Evolutionary conservation across 1,139 yeast genomes (phyloP).

Genomic region (Lodderomyces metapsilosis): DNA sequence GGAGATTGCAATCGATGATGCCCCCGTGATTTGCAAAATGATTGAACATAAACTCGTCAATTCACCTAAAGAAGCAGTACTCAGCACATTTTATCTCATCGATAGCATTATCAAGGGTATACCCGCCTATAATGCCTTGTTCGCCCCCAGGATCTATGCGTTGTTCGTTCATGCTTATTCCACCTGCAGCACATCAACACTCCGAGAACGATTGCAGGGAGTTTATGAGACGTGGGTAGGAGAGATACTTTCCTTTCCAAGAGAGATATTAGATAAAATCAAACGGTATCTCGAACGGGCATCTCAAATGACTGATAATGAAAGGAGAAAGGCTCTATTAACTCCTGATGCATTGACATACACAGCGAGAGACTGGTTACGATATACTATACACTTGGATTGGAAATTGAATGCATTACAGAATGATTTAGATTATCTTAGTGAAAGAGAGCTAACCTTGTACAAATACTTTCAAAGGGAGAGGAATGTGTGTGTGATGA

Average conservation of each 20-base stretch:
- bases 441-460: background rate
- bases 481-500: constrained; percentile 31
- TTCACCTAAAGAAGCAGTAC: constrained; percentile 40
- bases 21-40: constrained; percentile 30
- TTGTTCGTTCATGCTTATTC: constrained; percentile 40
- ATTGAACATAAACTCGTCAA: constrained; percentile 34
- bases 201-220: constrained; percentile 18
- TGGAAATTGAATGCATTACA: constrained; percentile 6
- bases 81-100: constrained; percentile 37
- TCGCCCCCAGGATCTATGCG: constrained; percentile 33
- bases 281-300: constrained; percentile 43
- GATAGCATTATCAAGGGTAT: constrained; percentile 29
- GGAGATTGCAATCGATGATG: constrained; percentile 28
- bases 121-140: constrained; percentile 38
- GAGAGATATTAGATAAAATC: constrained; percentile 27
- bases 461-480: constrained; percentile 7
- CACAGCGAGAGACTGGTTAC: constrained; percentile 1
- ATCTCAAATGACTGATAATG: constrained; percentile 20
- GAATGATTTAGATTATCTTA: constrained; percentile 1
- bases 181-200: constrained; percentile 38
- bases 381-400: background rate
- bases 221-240: constrained; percentile 42
- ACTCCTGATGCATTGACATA: constrained; percentile 1
- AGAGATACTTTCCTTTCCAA: constrained; percentile 37
- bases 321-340: background rate